Evolutionary conservation across 2,329 filamentous ascomycete genomes (phyloP).

Genomic region (Penicillium italicum): DNA sequence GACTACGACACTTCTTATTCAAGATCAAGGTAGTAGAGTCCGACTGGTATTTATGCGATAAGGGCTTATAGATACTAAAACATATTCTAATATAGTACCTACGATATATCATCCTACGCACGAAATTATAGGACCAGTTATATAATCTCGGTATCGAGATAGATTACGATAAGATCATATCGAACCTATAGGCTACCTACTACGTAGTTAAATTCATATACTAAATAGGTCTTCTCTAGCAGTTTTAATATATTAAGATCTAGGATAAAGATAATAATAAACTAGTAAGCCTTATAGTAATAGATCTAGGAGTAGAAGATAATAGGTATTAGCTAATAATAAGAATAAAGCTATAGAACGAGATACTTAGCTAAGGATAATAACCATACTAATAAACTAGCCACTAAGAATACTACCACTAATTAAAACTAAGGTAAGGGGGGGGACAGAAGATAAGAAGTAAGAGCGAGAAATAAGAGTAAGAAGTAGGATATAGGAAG

Average conservation of each 20-base stretch:
- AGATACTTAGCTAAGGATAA: neutral
- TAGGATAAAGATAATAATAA: neutral
- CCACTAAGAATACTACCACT: neutral
- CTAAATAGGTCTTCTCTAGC: neutral
- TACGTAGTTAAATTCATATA: neutral
- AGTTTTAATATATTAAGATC: neutral
- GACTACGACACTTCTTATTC: slow-evolving; percentile 6
- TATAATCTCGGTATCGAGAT: fast-evolving
- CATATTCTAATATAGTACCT: neutral
- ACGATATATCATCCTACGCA: neutral
- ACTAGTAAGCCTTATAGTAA: neutral
- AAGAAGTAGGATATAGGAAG: too few relatives aligned
- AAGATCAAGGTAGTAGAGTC: slow-evolving; percentile 9
- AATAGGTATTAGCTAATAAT: neutral
- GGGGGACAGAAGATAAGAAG: neutral
- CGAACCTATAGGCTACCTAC: neutral
- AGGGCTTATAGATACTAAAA: slow-evolving; percentile 5
- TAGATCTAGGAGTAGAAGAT: neutral
- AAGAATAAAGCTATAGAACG: neutral
- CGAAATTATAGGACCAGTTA: neutral
- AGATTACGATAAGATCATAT: neutral
- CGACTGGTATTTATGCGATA: neutral
- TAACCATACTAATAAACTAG: neutral
- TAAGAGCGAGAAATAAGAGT: neutral
- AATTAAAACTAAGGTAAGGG: neutral